Percentiles rank a stretch among this genome's conserved stretches.
These are phyloP conservation scores for Globisporangium middletonii DNA, from an alignment of 352 stramenopile species.

Conservation along the genomic window DNA sequence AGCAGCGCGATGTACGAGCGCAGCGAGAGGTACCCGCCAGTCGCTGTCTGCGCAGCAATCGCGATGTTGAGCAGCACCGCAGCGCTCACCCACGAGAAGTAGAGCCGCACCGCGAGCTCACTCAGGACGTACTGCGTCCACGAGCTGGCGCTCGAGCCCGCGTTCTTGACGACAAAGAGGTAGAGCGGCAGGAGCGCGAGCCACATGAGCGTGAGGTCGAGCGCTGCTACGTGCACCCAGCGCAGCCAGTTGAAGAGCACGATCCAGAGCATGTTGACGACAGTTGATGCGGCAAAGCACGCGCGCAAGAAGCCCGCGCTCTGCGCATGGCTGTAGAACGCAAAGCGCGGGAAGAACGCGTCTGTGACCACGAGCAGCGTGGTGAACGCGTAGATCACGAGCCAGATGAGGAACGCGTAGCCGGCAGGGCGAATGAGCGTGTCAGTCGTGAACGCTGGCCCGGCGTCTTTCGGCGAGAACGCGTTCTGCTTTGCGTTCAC, in stretches of 20 bases:
- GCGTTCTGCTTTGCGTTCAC: constrained; percentile 32
- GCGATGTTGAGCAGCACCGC: constrained; percentile 46
- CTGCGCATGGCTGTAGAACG: constrained; percentile 12
- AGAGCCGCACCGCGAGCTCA: constrained; percentile 51
- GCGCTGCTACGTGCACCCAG: constrained; percentile 23
- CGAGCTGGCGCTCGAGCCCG: constrained; percentile 21
- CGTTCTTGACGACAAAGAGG: constrained; percentile 43
- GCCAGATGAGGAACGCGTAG: constrained; percentile 19
- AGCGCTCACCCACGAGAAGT: constrained; percentile 62
- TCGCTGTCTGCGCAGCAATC: constrained; percentile 33
- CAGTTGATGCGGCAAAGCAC: constrained; percentile 15
- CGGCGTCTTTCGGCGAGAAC: constrained; percentile 21
- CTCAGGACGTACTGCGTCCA: constrained; percentile 53
- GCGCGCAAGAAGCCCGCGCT: constrained; percentile 6
- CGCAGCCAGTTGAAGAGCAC: constrained; percentile 20
- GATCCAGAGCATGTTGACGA: constrained; percentile 17
- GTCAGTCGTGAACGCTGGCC: constrained; percentile 3
- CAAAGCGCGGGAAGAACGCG: constrained; percentile 11
- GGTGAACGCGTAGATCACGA: constrained; percentile 18
- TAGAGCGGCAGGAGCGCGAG: constrained; percentile 53
- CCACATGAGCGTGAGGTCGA: constrained; percentile 56
- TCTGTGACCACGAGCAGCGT: constrained; percentile 18
- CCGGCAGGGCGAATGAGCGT: constrained; percentile 8
- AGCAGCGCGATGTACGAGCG: constrained; percentile 38
- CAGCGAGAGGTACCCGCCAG: constrained; percentile 31